Evolutionary conservation across 1,284 basidiomycete species (phyloP), one percentile per base, ranked within the genome.

Genomic region (Wolfiporia cocos): DNA sequence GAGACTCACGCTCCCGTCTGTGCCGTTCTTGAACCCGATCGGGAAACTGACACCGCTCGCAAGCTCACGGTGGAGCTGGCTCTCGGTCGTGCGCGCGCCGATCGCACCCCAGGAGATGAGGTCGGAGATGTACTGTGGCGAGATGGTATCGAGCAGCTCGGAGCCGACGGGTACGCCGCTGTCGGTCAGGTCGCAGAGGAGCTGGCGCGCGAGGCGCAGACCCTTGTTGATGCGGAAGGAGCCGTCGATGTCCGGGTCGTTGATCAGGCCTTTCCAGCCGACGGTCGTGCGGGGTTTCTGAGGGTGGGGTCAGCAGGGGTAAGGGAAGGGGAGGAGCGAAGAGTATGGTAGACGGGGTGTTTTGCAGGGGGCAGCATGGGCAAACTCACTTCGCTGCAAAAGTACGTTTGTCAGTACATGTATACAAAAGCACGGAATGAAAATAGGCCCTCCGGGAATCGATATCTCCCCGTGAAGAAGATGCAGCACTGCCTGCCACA

Each of bases 1-100:
- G 23, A 15, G 64, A 48, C 71, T 57, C 50, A 92, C 82, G 34
- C 86, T 86, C 39, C 95, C 95, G 63, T 98, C 94, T 4, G 95
- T 98, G 41, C 94, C 94, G 64, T 99, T 99, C 69, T 99, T 99
- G 84, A 99, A 99, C n/a, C 95, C 90, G 49, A 92, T 86, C 11
- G 90, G 89, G 77, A 91, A 90, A 37, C 87, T 90, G 23, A 86
- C 79, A 58, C 89, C 90, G n/a, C 81, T 86, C 3, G 91, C 89
- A 39, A 95, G 83, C 67, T 96, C 93, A 46, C 92, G 81, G 59
- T 95, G 92, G 9, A 96, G 79, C 62, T 96, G 93, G 4, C 85
- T 89, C 66, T 96, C 89, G 42, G 95, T 99, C 12, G 95, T 99
- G 42, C 95, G 78, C 2, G 96, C 95, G 33, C 95, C 95, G 50